Conservation (phyloP, 768 basidiomycete species). For the Hortiboletus campestris region DNA sequence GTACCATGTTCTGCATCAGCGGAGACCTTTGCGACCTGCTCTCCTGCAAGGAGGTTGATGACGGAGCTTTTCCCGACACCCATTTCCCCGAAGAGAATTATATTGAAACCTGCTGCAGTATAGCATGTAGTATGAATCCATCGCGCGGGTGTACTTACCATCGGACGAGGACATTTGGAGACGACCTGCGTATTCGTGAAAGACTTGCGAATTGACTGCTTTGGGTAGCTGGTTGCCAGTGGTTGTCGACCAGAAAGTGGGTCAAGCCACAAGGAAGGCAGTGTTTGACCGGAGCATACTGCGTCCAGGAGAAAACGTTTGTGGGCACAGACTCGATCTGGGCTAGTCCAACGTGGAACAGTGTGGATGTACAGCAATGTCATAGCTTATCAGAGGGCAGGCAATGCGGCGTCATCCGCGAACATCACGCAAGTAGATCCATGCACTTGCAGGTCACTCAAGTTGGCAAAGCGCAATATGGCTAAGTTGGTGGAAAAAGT, state of each 20-base stretch:
- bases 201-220: no score
- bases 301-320: background rate
- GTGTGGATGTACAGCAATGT: slow-evolving; percentile 19
- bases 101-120: slow-evolving; percentile 18
- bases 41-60: slow-evolving; percentile 41
- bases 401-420: slow-evolving; percentile 14
- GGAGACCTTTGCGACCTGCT: slow-evolving; percentile 30
- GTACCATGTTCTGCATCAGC: slow-evolving; percentile 35
- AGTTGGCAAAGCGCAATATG: background rate
- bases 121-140: background rate
- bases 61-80: slow-evolving; percentile 44
- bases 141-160: slow-evolving; percentile 9
- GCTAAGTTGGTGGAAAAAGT: background rate
- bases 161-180: slow-evolving; percentile 18
- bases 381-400: background rate
- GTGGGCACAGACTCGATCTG: slow-evolving; percentile 7
- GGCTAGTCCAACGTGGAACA: background rate
- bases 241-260: slow-evolving; percentile 6
- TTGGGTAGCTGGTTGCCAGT: background rate
- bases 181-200: no score
- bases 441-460: slow-evolving; percentile 6
- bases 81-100: slow-evolving; percentile 32
- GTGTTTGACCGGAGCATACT: slow-evolving; percentile 1
- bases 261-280: slow-evolving; percentile 4
- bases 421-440: slow-evolving; percentile 17